These are phyloP conservation scores for Neurospora sp. DNA, from an alignment of 495 filamentous ascomycete genomes.

Conservation along the genomic window DNA sequence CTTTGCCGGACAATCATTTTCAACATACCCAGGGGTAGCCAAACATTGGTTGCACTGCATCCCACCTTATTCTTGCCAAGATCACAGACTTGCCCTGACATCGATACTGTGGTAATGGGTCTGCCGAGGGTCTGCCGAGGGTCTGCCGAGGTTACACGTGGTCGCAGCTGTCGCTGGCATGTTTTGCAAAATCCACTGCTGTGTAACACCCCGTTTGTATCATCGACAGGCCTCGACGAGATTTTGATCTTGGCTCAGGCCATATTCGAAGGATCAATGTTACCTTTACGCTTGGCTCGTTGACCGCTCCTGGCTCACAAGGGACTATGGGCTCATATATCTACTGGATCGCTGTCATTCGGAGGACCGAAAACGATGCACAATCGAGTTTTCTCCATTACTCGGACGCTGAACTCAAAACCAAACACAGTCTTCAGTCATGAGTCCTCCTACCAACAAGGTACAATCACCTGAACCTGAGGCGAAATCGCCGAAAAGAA, in stretches of 20 bases:
- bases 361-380: not conserved
- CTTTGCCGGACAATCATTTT: not conserved
- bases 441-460: not conserved
- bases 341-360: not conserved
- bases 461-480: not conserved
- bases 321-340: not conserved
- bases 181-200: not conserved
- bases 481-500: not conserved
- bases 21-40: not conserved
- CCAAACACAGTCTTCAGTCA: not conserved
- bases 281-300: not conserved
- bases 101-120: not conserved
- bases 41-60: not conserved
- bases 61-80: too few relatives aligned
- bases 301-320: not conserved
- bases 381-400: not conserved
- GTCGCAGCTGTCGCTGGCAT: not conserved
- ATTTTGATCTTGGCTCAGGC: not conserved
- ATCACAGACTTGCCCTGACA: not conserved
- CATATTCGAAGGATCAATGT: not conserved
- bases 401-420: not conserved
- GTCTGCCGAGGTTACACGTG: not conserved
- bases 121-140: not conserved
- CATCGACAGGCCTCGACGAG: not conserved
- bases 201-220: not conserved